A percentile compares a stretch with the other conserved stretches of the same genome.
Conservation (phyloP, 768 basidiomycete species). For the Austroboletus eburneus region DNA sequence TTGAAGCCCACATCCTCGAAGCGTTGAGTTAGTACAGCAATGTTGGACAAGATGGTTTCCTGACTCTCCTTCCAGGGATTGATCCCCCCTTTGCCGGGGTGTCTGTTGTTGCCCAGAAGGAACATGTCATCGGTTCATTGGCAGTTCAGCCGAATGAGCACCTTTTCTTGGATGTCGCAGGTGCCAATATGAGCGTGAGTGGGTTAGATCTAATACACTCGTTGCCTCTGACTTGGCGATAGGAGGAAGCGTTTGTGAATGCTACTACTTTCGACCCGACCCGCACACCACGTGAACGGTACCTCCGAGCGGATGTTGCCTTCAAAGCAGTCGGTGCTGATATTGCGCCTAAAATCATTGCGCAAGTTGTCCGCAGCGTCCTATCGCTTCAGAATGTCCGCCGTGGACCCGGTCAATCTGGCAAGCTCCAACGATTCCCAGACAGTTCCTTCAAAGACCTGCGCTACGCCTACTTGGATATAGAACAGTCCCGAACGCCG, state of each 20-base stretch:
- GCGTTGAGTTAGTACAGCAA: conserved; percentile 55
- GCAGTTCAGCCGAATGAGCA: conserved; percentile 45
- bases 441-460: conserved; percentile 45
- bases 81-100: conserved; percentile 71
- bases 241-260: conserved; percentile 52
- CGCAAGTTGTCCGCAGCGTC: conserved; percentile 60
- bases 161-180: conserved; percentile 59
- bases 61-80: conserved; percentile 44
- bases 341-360: conserved; percentile 55
- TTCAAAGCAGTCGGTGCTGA: conserved; percentile 49
- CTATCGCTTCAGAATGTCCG: conserved; percentile 54
- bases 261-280: conserved; percentile 41
- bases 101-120: conserved; percentile 50
- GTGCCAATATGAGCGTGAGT: conserved; percentile 58
- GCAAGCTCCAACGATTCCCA: conserved; percentile 55
- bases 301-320: conserved; percentile 46
- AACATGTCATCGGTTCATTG: conserved; percentile 41
- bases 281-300: conserved; percentile 41
- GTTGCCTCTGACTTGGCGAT: neutral
- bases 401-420: conserved; percentile 68
- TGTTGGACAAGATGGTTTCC: neutral
- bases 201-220: neutral
- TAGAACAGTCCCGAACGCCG: conserved; percentile 44
- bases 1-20: conserved; percentile 62
- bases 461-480: conserved; percentile 53